Conservation (phyloP, 495 filamentous ascomycete genomes). For the Xylaria cubensis region DNA sequence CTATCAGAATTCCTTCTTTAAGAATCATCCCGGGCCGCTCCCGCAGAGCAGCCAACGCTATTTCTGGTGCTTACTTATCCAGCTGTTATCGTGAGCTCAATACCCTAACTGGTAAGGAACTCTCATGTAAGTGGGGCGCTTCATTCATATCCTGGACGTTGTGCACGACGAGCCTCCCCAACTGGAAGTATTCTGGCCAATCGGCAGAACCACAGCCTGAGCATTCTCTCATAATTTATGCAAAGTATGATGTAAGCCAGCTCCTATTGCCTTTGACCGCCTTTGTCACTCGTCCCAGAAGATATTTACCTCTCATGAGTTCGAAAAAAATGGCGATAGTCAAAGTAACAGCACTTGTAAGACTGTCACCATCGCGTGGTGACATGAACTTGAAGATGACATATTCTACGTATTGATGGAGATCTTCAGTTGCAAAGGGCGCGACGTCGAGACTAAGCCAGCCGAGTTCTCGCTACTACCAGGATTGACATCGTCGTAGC, state of each 20-base stretch:
- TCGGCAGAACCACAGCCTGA: neutral
- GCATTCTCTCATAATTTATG: neutral
- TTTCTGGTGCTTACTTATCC: too few species aligned
- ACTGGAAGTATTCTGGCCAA: neutral
- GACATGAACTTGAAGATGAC: neutral
- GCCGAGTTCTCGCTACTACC: conserved; percentile 56
- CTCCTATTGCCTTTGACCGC: too few species aligned
- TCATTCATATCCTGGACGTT: too few species aligned
- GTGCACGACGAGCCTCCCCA: too few species aligned
- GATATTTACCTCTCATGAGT: neutral
- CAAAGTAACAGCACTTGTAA: neutral
- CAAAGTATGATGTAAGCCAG: neutral
- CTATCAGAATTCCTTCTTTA: too few species aligned
- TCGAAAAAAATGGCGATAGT: neutral
- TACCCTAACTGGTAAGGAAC: too few species aligned
- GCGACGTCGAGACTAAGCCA: conserved; percentile 50
- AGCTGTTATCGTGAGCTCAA: too few species aligned
- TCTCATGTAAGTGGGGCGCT: too few species aligned
- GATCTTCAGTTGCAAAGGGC: neutral
- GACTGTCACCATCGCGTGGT: neutral
- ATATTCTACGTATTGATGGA: conserved; percentile 12
- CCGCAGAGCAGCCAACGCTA: too few species aligned
- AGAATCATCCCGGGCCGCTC: too few species aligned
- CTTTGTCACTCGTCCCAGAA: neutral
- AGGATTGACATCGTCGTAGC: conserved; percentile 53